Percentiles rank a stretch among this genome's conserved stretches.
Evolutionary conservation across 768 basidiomycete genomes (phyloP).

Genomic region (Boletus pseudopeckii): DNA sequence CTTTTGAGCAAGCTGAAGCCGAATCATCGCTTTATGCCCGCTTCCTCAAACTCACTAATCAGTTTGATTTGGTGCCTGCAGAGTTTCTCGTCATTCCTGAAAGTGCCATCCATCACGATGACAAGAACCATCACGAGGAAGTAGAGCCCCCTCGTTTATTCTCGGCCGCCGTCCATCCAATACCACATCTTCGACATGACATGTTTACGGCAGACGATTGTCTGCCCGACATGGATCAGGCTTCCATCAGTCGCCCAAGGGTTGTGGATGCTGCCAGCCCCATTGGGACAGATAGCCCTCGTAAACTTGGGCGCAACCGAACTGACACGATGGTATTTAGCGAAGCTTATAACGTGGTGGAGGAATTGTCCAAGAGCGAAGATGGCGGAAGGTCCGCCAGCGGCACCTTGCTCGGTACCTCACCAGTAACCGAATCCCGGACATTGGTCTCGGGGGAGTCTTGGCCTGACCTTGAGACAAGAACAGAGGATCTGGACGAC

Average conservation of each 20-base stretch:
- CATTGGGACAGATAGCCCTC: slow-evolving; percentile 37
- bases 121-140: slow-evolving; percentile 25
- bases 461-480: slow-evolving; percentile 13
- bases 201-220: slow-evolving; percentile 1
- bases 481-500: slow-evolving; percentile 19
- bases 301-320: slow-evolving; percentile 50
- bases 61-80: slow-evolving; percentile 76
- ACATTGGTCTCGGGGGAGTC: slow-evolving; percentile 1
- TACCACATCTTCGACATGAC: slow-evolving; percentile 10
- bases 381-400: neutral
- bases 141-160: slow-evolving; percentile 40
- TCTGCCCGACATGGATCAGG: slow-evolving; percentile 4
- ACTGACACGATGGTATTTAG: slow-evolving; percentile 77
- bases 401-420: slow-evolving; percentile 8
- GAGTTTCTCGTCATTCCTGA: slow-evolving; percentile 83
- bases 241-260: slow-evolving; percentile 18
- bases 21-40: slow-evolving; percentile 89
- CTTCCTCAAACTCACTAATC: slow-evolving; percentile 77
- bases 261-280: slow-evolving; percentile 14
- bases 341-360: slow-evolving; percentile 37
- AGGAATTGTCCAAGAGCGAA: slow-evolving; percentile 35
- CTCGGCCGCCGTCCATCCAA: slow-evolving; percentile 39
- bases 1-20: slow-evolving; percentile 85
- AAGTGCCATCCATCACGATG: slow-evolving; percentile 32
- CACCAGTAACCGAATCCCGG: slow-evolving; percentile 12